Conservation (phyloP, 768 basidiomycete species). For the Phylloporus rhodoxanthus region DNA sequence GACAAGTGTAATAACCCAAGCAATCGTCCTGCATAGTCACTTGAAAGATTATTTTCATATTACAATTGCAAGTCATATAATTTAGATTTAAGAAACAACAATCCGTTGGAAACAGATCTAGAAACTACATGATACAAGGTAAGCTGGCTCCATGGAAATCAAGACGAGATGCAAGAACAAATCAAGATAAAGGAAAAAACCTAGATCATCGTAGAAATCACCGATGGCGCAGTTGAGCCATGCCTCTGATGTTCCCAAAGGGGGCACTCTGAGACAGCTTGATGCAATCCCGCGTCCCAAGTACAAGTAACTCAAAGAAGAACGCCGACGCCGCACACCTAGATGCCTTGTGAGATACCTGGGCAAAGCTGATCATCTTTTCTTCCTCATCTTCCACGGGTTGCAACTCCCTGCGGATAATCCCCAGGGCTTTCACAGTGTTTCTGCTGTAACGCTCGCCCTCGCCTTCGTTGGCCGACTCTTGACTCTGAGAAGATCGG, state of each 20-base stretch:
- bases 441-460: conserved; percentile 83
- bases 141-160: background rate
- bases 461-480: conserved; percentile 43
- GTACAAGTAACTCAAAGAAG: conserved; percentile 95
- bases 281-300: conserved; percentile 89
- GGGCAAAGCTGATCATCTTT: conserved; percentile 69
- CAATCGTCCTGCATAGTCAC: too few species aligned
- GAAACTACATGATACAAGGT: conserved; percentile 7
- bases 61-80: conserved; percentile 5
- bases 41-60: too few species aligned
- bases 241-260: conserved; percentile 75
- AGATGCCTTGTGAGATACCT: conserved; percentile 78
- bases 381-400: conserved; percentile 47
- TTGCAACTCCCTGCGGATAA: conserved; percentile 69
- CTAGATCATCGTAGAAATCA: conserved; percentile 39
- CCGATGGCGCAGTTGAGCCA: conserved; percentile 39
- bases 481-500: conserved; percentile 47
- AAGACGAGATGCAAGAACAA: conserved; percentile 9
- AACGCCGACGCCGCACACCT: conserved; percentile 91
- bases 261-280: conserved; percentile 66
- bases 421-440: conserved; percentile 74
- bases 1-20: too few species aligned
- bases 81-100: background rate
- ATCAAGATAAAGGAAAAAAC: conserved; percentile 8
- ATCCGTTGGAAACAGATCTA: conserved; percentile 1